Conservation (phyloP, 1,284 basidiomycete species). For the Volvariella volvacea region DNA sequence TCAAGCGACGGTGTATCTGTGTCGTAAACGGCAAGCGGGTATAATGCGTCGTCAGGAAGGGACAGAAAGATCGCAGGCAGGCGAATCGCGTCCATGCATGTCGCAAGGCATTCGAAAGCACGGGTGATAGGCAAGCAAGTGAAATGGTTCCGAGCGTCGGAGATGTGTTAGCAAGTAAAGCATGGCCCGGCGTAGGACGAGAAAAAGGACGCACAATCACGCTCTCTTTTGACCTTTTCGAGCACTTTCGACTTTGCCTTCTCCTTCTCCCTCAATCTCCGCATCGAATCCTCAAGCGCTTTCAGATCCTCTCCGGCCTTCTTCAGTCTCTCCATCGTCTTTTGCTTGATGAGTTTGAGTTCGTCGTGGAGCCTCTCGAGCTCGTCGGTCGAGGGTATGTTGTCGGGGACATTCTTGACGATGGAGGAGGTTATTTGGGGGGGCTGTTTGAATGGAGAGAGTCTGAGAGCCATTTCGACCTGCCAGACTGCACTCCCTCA, state of each 20-base stretch:
- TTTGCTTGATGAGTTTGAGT: slow-evolving; percentile 47
- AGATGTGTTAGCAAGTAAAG: slow-evolving; percentile 16
- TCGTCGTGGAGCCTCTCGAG: slow-evolving; percentile 60
- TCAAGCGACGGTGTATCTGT: slow-evolving; percentile 47
- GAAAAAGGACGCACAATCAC: slow-evolving; percentile 51
- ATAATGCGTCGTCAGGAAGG: no score
- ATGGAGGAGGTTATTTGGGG: slow-evolving; percentile 45
- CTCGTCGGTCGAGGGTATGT: slow-evolving; percentile 65
- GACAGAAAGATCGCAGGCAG: no score
- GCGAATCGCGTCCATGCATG: no score
- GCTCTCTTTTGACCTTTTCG: slow-evolving; percentile 64
- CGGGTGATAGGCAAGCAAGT: slow-evolving; percentile 8
- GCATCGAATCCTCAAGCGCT: slow-evolving; percentile 62
- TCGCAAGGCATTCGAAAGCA: slow-evolving; percentile 1
- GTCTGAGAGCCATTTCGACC: slow-evolving; percentile 41
- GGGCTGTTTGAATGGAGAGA: slow-evolving; percentile 38
- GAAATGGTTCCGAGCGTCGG: slow-evolving; percentile 10
- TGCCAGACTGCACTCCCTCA: slow-evolving; percentile 13
- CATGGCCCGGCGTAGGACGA: no score
- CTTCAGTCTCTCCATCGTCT: slow-evolving; percentile 51
- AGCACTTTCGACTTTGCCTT: slow-evolving; percentile 66
- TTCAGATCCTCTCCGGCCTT: slow-evolving; percentile 66
- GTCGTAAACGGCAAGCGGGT: slow-evolving; percentile 4
- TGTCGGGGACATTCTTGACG: slow-evolving; percentile 53
- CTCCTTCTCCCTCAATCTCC: slow-evolving; percentile 65